A percentile compares a stretch with the other conserved stretches of the same genome.
phyloP scores from a whole-genome alignment of 2,329 filamentous ascomycete genomes.

The Anthostomella pinea region DNA sequence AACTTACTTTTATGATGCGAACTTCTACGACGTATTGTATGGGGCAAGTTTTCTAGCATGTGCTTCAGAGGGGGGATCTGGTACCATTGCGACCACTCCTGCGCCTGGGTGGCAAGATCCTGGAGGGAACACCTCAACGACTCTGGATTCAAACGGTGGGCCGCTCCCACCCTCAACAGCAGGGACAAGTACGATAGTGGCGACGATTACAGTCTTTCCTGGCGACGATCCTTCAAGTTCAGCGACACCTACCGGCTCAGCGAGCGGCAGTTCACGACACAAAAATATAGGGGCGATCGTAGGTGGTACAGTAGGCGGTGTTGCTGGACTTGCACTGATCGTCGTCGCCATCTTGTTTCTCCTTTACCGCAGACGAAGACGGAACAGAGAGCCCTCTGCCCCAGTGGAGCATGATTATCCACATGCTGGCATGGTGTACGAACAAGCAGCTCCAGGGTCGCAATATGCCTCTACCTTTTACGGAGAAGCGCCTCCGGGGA shows the following conservation, averaged over 20 bases:
- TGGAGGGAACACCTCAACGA: too few relatives aligned
- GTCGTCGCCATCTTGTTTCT: conserved; percentile 23
- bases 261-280: conserved; percentile 6
- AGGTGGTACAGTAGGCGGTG: conserved; percentile 26
- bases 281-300: conserved; percentile 28
- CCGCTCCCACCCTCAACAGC: too few relatives aligned
- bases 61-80: conserved; percentile 19
- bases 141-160: too few relatives aligned
- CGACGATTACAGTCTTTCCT: too few relatives aligned
- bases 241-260: conserved; percentile 2
- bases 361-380: conserved; percentile 20
- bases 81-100: conserved; percentile 23
- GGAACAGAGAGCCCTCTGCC: conserved; percentile 8
- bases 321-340: conserved; percentile 26
- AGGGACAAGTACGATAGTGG: too few relatives aligned
- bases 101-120: conserved; percentile 11
- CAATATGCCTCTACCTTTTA: conserved; percentile 29
- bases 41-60: conserved; percentile 28
- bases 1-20: conserved; percentile 27
- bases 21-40: conserved; percentile 25
- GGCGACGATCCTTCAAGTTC: conserved; percentile 8
- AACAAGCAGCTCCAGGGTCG: conserved; percentile 25
- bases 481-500: conserved; percentile 27
- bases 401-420: conserved; percentile 16
- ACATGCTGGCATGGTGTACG: conserved; percentile 19